phyloP scores from a whole-genome alignment of 345 rosid genomes.

The Viola odorata region DNA sequence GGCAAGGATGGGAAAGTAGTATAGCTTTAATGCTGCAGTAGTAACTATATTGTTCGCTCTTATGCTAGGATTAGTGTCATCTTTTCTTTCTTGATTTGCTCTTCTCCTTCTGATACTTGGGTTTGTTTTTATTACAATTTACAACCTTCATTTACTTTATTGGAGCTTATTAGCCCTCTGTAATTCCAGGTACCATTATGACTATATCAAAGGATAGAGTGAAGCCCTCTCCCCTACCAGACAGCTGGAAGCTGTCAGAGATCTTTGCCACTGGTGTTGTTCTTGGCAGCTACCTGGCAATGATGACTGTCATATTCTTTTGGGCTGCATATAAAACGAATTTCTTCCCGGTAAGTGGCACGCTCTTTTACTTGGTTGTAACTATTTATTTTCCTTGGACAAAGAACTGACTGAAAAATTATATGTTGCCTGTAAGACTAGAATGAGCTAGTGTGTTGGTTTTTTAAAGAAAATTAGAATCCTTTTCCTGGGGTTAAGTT shows the following conservation, averaged over 20 bases:
- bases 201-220: conserved; percentile 98
- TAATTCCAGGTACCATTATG: conserved; percentile 84
- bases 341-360: conserved; percentile 77
- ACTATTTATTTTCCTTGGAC: conserved; percentile 1
- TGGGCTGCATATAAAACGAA: conserved; percentile 93
- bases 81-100: neutral
- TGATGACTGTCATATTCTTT: conserved; percentile 98
- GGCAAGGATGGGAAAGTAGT: no score
- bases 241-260: conserved; percentile 98
- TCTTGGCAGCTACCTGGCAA: conserved; percentile 92
- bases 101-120: neutral
- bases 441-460: neutral
- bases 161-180: conserved; percentile 12
- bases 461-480: neutral
- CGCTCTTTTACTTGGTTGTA: conserved; percentile 1
- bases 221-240: conserved; percentile 97
- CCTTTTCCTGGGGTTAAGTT: neutral
- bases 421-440: no score
- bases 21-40: neutral
- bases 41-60: neutral
- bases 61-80: neutral
- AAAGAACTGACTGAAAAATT: neutral
- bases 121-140: neutral
- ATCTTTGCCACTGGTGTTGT: conserved; percentile 85
- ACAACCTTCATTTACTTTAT: conserved; percentile 4